Base-by-base conservation (phyloP, 2,329 filamentous ascomycete genomes). In the Trichoderma simmonsii region DNA sequence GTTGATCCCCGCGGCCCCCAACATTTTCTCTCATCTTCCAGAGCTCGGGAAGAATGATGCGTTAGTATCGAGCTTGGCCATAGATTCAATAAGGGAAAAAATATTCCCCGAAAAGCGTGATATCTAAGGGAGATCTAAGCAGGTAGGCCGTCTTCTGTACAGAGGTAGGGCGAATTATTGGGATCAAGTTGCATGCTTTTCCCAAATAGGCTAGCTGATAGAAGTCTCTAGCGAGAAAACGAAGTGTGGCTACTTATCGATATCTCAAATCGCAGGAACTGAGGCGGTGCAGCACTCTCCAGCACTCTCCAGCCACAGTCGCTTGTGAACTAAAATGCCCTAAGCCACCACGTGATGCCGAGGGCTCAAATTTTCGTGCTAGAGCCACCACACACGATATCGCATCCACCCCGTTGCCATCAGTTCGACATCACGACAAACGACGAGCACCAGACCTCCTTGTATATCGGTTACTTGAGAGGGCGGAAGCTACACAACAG, bases 391-490 rank as follows among this genome's bases (percentile, higher is more conserved):
- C 80, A 79, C 79, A 81, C 79, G 77, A 80, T 76, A 74, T 74
- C 79, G 77, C 79, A 80, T 80, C 80, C 80, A 82, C 80, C 76
- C 76, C 71, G 68, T 73, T 75, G 65, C 73, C 70, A 72, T 77
- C 76, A 76, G 75, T 75, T 75, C 76, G 77, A 80, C 80, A 81
- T 80, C 80, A 80, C 80, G 80, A 82, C 79, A 81, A 83, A 81
- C 82, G 83, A 85, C 83, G 81, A 77, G 79, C 79, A 81, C 74
- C 79, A 81, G 75, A 81, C 79, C 78, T 82, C 79, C 79, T 80
- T 81, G 80, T 79, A 78, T 80, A 77, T 81, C 79, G 82, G 81
- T 84, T 81, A 81, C 80, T 83, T 82, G 82, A 84, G 83, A 84
- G 83, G 81, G 80, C 79, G 81, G 81, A 81, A 81, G 80, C 77